Evolutionary conservation across 345 rosid genomes (phyloP), one percentile per base, ranked within the genome.

Genomic region (Abelmoschus esculentus): DNA sequence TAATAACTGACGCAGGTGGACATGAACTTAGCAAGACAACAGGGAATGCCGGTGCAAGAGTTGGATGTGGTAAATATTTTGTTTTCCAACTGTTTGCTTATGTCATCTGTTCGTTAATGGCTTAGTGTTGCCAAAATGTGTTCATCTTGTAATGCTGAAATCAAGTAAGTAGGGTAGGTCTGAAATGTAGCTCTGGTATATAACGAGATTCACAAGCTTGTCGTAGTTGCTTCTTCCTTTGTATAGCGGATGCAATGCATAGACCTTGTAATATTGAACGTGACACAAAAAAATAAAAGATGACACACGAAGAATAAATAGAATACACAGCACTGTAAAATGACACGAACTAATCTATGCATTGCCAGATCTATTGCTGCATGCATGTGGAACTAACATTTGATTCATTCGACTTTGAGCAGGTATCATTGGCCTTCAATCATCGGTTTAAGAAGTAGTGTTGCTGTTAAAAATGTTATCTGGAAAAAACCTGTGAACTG

Each of bases 21-120:
- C 98, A 90, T 78, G 88, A 90, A 67, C 96, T 92, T 73, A 92
- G 96, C 82, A 87, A 86, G 80, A 82, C 90, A 47, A 92, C 98
- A 8, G 97, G 98, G 44, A 93, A 93, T 67, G 97, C 97, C 8
- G 98, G 98, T 66, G 88, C 95, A 3, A 85, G 98, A 78, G 83
- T 90, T 54, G 98, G 97, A 61, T 90, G 97, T 28, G 98, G 97
- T 93, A 89, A 22, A 36, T 5, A 46, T 66, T 56, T 61, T 5
- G 28, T 22, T 40, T 62, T 38, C 0, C 49, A 36, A 56, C 5
- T 26, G 38, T 32, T 15, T 32, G n/a, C 10, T n/a, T n/a, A 15
- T 11, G 4, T 6, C 1, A 62, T 52, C 22, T 18, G 15, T 42
- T 63, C 6, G 17, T 40, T 5, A 62, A 18, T 54, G 7, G 17